Conservation (phyloP, 108 stramenopile species). For the Skeletonema tropicum region DNA sequence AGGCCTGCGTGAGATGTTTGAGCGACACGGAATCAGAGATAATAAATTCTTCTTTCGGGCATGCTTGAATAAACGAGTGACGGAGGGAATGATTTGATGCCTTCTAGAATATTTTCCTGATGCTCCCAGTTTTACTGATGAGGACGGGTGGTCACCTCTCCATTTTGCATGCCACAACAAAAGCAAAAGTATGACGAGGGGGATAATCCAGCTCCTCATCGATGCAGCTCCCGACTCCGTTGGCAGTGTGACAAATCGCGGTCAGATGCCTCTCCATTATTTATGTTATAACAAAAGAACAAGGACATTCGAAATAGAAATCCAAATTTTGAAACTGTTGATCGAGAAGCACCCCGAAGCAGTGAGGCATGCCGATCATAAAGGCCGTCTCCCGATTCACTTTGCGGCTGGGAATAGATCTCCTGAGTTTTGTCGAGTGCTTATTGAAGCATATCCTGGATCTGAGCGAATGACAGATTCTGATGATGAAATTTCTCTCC, state of each 20-base stretch:
- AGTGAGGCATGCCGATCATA: too few species aligned
- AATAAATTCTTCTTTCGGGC: too few species aligned
- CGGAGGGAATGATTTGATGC: too few species aligned
- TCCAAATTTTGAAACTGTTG: constrained; percentile 5
- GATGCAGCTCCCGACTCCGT: too few species aligned
- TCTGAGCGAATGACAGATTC: background rate
- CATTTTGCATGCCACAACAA: background rate
- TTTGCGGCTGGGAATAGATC: background rate
- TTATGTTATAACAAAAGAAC: background rate
- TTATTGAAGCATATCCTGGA: constrained; percentile 10
- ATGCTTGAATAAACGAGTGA: too few species aligned
- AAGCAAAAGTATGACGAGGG: background rate
- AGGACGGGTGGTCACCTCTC: background rate
- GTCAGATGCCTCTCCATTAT: background rate
- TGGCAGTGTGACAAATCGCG: background rate
- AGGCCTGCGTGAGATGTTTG: too few species aligned
- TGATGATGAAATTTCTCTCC: background rate
- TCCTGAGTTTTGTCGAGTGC: background rate
- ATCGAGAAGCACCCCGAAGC: background rate
- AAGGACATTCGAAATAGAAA: background rate
- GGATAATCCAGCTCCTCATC: background rate
- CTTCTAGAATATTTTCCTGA: background rate
- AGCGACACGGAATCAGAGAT: too few species aligned
- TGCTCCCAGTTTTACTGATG: background rate
- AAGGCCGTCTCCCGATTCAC: constrained; percentile 12